These are phyloP conservation scores for Trametes cubensis DNA, from an alignment of 768 basidiomycete species.

Conservation along the genomic window DNA sequence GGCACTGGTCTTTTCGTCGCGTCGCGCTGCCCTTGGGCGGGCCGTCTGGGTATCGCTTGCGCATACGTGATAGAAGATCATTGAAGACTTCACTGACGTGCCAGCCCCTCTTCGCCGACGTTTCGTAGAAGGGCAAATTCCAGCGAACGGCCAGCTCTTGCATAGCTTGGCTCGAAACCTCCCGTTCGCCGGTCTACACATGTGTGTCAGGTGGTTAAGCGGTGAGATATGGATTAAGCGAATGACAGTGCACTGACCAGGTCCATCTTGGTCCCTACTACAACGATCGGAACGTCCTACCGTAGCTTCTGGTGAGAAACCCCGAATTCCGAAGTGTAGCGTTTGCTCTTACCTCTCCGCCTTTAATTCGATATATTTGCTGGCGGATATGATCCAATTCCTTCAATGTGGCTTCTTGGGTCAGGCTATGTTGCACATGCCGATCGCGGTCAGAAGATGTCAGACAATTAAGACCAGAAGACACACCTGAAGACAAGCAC, in stretches of 20 bases:
- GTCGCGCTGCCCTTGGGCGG: conserved; percentile 34
- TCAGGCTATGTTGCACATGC: conserved; percentile 53
- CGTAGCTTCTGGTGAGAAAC: neutral
- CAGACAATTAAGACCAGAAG: too few relatives aligned
- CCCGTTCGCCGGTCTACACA: conserved; percentile 61
- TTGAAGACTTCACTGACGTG: conserved; percentile 79
- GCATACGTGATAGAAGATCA: conserved; percentile 76
- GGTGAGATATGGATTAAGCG: neutral
- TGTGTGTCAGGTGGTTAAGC: too few relatives aligned
- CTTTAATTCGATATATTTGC: conserved; percentile 81
- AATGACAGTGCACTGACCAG: conserved; percentile 41
- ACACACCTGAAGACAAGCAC: conserved; percentile 78
- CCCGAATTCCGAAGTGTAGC: neutral
- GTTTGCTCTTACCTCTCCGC: conserved; percentile 54
- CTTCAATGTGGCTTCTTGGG: conserved; percentile 77
- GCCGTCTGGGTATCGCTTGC: conserved; percentile 59
- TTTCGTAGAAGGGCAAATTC: conserved; percentile 82
- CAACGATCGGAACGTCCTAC: conserved; percentile 74
- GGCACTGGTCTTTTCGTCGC: conserved; percentile 35
- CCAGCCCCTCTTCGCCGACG: conserved; percentile 86
- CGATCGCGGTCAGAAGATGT: neutral
- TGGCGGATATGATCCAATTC: conserved; percentile 81
- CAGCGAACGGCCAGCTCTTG: conserved; percentile 65
- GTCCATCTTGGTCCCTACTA: conserved; percentile 87
- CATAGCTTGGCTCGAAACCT: conserved; percentile 67